Evolutionary conservation across 2,329 filamentous ascomycete genomes (phyloP).

Genomic region (Pseudodiploospora longispora): DNA sequence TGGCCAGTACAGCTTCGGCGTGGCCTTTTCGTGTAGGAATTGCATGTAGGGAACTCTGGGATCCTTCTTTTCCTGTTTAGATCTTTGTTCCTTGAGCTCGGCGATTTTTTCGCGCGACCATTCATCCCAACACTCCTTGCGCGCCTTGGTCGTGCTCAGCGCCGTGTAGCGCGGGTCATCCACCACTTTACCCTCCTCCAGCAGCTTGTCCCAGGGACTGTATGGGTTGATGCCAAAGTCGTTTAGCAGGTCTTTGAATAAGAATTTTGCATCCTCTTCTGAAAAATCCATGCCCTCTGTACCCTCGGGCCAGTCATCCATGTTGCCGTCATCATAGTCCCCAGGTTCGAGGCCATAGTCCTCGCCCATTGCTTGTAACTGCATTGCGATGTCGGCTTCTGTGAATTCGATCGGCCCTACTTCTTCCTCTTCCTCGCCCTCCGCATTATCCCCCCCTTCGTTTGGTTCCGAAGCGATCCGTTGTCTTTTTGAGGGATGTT

Average conservation of each 20-base stretch:
- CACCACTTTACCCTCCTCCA: conserved; percentile 73
- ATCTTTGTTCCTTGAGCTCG: conserved; percentile 61
- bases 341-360: conserved; percentile 73
- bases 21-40: conserved; percentile 74
- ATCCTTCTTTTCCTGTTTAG: conserved; percentile 71
- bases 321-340: conserved; percentile 62
- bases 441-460: conserved; percentile 30
- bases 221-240: conserved; percentile 80
- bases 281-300: conserved; percentile 63
- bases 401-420: conserved; percentile 65
- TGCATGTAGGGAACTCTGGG: conserved; percentile 74
- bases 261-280: conserved; percentile 63
- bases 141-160: conserved; percentile 69
- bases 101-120: conserved; percentile 77
- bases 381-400: conserved; percentile 89
- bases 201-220: conserved; percentile 81
- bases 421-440: conserved; percentile 36
- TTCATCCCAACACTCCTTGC: conserved; percentile 73
- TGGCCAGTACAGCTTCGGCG: conserved; percentile 90
- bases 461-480: conserved; percentile 46
- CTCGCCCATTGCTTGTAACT: conserved; percentile 81
- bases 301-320: conserved; percentile 59
- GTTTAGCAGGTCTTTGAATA: conserved; percentile 81
- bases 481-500: conserved; percentile 53
- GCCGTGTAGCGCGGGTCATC: conserved; percentile 84